Conservation (phyloP, 768 basidiomycete genomes). For the Auricularia heimuer region DNA sequence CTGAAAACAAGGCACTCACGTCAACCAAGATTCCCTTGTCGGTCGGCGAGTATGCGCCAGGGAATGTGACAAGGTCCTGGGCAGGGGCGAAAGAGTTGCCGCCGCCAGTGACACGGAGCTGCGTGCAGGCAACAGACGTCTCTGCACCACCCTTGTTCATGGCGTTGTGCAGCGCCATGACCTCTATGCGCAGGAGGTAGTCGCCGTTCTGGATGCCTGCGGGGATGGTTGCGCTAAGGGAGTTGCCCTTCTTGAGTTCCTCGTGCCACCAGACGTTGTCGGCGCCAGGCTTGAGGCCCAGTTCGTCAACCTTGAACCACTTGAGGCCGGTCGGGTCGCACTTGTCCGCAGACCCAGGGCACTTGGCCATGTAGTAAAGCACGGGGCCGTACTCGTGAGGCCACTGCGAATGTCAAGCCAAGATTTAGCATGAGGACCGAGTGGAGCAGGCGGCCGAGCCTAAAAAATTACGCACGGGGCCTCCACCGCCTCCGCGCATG, state of each 20-base stretch:
- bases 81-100: not conserved
- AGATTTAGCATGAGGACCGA: not conserved
- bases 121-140: not conserved
- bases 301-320: not conserved
- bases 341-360: not conserved
- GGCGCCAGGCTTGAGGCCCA: not conserved
- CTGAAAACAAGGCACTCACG: not conserved
- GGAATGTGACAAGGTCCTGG: not conserved
- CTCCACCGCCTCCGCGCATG: not conserved
- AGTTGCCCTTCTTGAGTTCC: not conserved
- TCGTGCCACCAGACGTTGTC: not conserved
- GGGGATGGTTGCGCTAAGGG: not conserved
- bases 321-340: not conserved
- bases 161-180: not conserved
- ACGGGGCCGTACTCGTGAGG: not conserved
- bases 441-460: not conserved
- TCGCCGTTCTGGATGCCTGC: not conserved
- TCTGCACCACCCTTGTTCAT: not conserved
- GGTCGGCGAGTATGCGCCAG: not conserved
- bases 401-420: not conserved
- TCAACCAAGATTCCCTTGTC: not conserved
- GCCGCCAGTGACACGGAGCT: not conserved
- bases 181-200: slow-evolving; percentile 1
- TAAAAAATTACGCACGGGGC: not conserved
- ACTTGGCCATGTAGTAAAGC: not conserved